Conservation (phyloP, 208 protist species). For the Leishmania mexicana region DNA sequence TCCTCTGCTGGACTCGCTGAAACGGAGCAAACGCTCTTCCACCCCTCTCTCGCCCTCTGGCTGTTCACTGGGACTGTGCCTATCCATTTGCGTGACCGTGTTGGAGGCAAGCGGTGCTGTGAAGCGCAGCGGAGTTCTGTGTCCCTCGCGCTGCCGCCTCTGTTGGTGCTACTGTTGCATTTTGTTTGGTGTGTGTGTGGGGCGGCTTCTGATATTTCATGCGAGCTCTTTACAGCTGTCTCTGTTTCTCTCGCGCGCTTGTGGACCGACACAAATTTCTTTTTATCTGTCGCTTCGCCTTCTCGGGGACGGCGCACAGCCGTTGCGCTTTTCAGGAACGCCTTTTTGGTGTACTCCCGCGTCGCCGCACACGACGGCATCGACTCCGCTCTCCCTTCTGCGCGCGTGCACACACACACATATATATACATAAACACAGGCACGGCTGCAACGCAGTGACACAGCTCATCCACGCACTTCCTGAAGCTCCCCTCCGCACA, state of each 20-base stretch:
- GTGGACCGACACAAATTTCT: background rate
- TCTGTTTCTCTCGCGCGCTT: background rate
- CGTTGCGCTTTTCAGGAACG: background rate
- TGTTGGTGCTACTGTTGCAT: background rate
- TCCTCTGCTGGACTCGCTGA: background rate
- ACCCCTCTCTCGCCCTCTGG: background rate
- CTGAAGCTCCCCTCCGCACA: background rate
- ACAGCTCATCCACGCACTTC: slow-evolving; percentile 1
- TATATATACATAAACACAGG: background rate
- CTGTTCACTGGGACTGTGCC: background rate
- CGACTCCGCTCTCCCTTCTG: background rate
- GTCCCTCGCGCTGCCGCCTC: background rate
- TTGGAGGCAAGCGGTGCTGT: background rate
- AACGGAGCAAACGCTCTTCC: background rate
- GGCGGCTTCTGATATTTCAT: background rate
- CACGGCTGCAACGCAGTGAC: background rate
- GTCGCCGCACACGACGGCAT: background rate
- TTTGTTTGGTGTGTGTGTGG: background rate
- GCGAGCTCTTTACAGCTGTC: background rate
- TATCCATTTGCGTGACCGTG: background rate
- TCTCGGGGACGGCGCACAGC: background rate
- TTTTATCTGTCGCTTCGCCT: background rate
- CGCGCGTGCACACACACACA: background rate
- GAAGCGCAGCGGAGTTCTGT: background rate
- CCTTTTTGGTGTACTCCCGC: background rate